Base-by-base conservation (phyloP, 768 basidiomycete species). In the Pleurotus sapidus region DNA sequence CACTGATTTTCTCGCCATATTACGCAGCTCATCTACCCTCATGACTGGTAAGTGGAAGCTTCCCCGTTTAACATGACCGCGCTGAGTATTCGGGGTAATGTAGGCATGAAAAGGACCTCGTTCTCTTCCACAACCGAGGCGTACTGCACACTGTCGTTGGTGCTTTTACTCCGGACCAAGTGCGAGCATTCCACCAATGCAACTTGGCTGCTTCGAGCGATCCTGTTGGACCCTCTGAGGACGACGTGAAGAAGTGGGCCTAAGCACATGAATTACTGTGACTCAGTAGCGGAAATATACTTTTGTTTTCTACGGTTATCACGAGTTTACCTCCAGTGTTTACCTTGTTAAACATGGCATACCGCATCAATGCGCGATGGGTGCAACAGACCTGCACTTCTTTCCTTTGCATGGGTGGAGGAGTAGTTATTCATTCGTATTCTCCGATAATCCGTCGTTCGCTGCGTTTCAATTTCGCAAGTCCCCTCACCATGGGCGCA, bases 111-210 rank as follows among this genome's bases (percentile, higher is more conserved):
- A 83, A 84, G 37, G 91, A 93, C 63, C 77, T 95, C 17, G 84
- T 92, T 3, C 68, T 95, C 27, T 94, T 95, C 81, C 89, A 94
- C 68, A 94, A 95, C 72, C 82, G 91, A 6, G 91, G 91, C 8
- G 77, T 91, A 8, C 71, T 93, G 42, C 93, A 94, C 65, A 80
- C 87, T 4, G 91, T 94, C 51, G 86, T 89, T n/a, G 88, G 89
- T 11, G 83, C 86, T 1, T 92, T 95, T 70, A 77, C 69, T 57
- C 74, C 77, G 30, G 83, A 86, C 43, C 78, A 89, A 68, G 82
- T 90, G 4, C 78, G 90, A 27, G 84, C 84, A 20, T 91, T 92
- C 77, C 89, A 91, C 66, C 89, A 91, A 71, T 93, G 92, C 74
- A 93, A 93, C 67, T 79, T 95, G n/a, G 92, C 92, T 18, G 88